Conservation (phyloP, 352 stramenopile species). For the Phytophthora macrochlamydospora region DNA sequence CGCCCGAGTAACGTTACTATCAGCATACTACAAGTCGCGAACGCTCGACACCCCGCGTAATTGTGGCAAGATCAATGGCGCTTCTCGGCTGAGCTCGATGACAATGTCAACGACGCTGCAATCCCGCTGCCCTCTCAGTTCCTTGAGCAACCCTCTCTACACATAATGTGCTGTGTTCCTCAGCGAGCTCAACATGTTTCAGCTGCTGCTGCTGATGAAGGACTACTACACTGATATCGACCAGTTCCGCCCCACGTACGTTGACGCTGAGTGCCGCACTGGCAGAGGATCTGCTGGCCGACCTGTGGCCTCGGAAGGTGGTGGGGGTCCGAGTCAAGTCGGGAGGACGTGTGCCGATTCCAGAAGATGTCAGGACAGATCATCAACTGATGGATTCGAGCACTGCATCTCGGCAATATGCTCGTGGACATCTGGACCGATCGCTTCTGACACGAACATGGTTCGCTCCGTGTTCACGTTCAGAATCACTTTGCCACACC, state of each 20-base stretch:
- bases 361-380: slow-evolving; percentile 52
- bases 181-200: slow-evolving; percentile 68
- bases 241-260: slow-evolving; percentile 50
- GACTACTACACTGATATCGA: slow-evolving; percentile 56
- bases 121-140: background rate
- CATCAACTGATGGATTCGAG: slow-evolving; percentile 25
- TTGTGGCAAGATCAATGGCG: slow-evolving; percentile 2
- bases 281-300: too few relatives aligned
- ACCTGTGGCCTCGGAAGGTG: too few relatives aligned
- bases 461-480: slow-evolving; percentile 70
- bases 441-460: slow-evolving; percentile 86
- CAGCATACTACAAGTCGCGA: background rate
- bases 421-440: slow-evolving; percentile 53
- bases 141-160: slow-evolving; percentile 1
- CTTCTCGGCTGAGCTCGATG: background rate
- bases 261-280: background rate
- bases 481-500: slow-evolving; percentile 64
- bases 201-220: slow-evolving; percentile 52
- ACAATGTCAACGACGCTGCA: background rate
- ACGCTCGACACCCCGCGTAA: background rate
- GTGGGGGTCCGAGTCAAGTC: too few relatives aligned
- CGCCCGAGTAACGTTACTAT: background rate
- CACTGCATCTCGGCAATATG: slow-evolving; percentile 61
- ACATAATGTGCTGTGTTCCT: slow-evolving; percentile 61
- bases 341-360: slow-evolving; percentile 70